Conservation (phyloP, 495 filamentous ascomycete genomes). For the Xylaria grammica region DNA sequence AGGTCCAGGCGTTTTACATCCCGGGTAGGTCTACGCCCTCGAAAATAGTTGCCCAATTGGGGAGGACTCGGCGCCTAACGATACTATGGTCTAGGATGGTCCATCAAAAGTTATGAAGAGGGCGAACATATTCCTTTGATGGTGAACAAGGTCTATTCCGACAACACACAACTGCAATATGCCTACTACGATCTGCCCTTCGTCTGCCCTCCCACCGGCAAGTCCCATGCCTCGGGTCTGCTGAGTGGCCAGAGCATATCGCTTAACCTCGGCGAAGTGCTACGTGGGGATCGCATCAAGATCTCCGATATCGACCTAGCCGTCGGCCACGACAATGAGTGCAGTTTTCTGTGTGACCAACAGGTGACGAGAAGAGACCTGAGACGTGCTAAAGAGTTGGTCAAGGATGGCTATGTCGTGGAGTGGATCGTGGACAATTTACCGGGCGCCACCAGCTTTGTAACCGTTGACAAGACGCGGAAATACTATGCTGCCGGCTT, state of each 20-base stretch:
- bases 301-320: slow-evolving; percentile 85
- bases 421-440: slow-evolving; percentile 98
- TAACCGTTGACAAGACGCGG: slow-evolving; percentile 83
- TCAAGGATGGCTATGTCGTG: slow-evolving; percentile 83
- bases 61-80: slow-evolving; percentile 22
- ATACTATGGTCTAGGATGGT: slow-evolving; percentile 60
- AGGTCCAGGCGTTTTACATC: slow-evolving; percentile 74
- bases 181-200: slow-evolving; percentile 94
- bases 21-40: slow-evolving; percentile 60
- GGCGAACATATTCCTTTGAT: slow-evolving; percentile 82
- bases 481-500: slow-evolving; percentile 97
- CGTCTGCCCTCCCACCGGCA: slow-evolving; percentile 81
- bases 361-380: slow-evolving; percentile 69
- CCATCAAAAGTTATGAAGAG: slow-evolving; percentile 80
- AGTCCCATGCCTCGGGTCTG: slow-evolving; percentile 69
- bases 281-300: slow-evolving; percentile 89
- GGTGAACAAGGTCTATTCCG: slow-evolving; percentile 96
- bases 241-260: slow-evolving; percentile 81
- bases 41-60: not conserved
- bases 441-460: slow-evolving; percentile 90
- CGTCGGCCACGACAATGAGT: slow-evolving; percentile 81
- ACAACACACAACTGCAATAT: slow-evolving; percentile 90
- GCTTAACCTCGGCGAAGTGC: slow-evolving; percentile 90
- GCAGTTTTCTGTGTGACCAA: slow-evolving; percentile 74
- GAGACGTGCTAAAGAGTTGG: slow-evolving; percentile 72